Percentiles rank a stretch among this genome's conserved stretches.
These are phyloP conservation scores for Chalciporus sp. DNA, from an alignment of 1,284 basidiomycete genomes.

Conservation along the genomic window DNA sequence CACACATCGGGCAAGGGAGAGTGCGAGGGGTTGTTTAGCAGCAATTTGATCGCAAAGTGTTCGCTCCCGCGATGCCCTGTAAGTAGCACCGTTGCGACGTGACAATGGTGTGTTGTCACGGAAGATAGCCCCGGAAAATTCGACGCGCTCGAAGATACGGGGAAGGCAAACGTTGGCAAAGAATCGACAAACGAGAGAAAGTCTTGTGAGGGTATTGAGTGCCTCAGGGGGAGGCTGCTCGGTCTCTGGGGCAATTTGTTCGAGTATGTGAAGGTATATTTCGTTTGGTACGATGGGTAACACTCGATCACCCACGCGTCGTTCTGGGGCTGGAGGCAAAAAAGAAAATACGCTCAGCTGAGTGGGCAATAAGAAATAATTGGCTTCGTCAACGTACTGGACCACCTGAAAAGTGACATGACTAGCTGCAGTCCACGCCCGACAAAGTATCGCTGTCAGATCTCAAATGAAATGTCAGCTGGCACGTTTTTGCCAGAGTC, in stretches of 20 bases:
- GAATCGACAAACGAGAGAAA: slow-evolving; percentile 45
- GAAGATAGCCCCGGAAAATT: slow-evolving; percentile 23
- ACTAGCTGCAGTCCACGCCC: no score
- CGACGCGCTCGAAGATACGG: slow-evolving; percentile 37
- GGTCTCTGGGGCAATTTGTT: slow-evolving; percentile 17
- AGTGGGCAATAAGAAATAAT: background rate
- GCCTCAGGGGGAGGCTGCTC: slow-evolving; percentile 5
- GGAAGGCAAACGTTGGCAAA: slow-evolving; percentile 42
- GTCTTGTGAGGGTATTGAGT: slow-evolving; percentile 26
- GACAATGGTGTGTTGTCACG: background rate
- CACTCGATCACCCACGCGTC: background rate
- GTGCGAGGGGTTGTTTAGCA: slow-evolving; percentile 15
- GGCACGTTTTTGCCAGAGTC: no score
- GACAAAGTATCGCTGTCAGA: no score
- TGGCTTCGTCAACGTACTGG: slow-evolving; percentile 8
- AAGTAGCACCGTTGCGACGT: background rate
- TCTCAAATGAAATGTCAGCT: no score
- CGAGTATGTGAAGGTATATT: slow-evolving; percentile 37
- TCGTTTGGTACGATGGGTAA: slow-evolving; percentile 34
- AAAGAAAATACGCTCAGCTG: background rate
- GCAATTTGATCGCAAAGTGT: slow-evolving; percentile 18
- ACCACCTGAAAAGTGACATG: slow-evolving; percentile 15
- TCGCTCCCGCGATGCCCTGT: background rate
- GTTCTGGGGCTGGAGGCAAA: slow-evolving; percentile 20
- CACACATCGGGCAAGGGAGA: slow-evolving; percentile 18